These are phyloP conservation scores for Potentilla sterilis DNA, from an alignment of 306 rosid genomes.

Conservation along the genomic window DNA sequence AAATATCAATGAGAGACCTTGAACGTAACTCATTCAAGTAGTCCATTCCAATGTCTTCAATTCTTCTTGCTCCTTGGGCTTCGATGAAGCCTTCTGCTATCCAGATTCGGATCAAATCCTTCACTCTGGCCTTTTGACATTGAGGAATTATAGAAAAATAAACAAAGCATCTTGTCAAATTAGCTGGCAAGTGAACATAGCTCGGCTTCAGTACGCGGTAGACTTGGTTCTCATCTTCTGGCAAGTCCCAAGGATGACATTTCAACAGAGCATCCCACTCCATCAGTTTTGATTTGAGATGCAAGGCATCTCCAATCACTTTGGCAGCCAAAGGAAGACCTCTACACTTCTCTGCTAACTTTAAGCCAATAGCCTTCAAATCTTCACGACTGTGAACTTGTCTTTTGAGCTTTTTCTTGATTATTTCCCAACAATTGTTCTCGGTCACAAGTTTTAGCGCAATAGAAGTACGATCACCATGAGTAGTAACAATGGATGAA, in stretches of 20 bases:
- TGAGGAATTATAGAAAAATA: constrained; percentile 30
- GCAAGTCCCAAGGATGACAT: neutral
- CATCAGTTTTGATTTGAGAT: neutral
- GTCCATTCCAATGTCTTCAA: no score
- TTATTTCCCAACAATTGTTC: no score
- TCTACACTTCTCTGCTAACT: neutral
- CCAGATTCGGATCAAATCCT: no score
- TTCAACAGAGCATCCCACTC: neutral
- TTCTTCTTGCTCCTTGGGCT: no score
- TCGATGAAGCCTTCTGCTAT: no score
- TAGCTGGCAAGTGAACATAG: constrained; percentile 21
- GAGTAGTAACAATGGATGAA: neutral
- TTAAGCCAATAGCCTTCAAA: neutral
- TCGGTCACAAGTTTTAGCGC: no score
- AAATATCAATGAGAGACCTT: no score
- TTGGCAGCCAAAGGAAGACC: neutral
- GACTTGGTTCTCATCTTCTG: neutral
- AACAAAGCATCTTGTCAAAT: constrained; percentile 22
- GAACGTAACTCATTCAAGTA: no score
- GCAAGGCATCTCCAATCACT: constrained; percentile 17
- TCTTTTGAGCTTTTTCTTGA: no score
- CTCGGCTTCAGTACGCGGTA: constrained; percentile 12
- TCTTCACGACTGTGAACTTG: no score
- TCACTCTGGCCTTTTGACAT: no score
- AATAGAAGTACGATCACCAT: neutral